phyloP scores from a whole-genome alignment of 495 filamentous ascomycete species.

The Penicillium bialowiezense region DNA sequence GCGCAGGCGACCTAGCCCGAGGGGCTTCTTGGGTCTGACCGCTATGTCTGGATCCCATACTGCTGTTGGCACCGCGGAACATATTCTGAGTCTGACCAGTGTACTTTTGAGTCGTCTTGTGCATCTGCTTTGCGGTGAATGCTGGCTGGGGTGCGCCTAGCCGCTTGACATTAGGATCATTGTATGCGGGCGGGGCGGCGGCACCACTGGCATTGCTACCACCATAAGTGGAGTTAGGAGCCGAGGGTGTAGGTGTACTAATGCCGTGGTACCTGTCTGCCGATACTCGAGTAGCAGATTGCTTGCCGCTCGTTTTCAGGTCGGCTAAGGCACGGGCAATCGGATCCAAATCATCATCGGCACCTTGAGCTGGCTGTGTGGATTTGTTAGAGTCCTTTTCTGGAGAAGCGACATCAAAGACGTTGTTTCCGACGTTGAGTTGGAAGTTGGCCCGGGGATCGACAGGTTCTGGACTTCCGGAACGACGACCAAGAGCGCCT shows the following conservation, averaged over 20 bases:
- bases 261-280: constrained; percentile 94
- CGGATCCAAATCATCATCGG: constrained; percentile 66
- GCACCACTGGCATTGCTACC: constrained; percentile 48
- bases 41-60: constrained; percentile 25
- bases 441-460: constrained; percentile 92
- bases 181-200: constrained; percentile 73
- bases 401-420: constrained; percentile 91
- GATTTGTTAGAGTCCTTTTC: constrained; percentile 48
- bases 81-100: constrained; percentile 78
- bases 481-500: constrained; percentile 23
- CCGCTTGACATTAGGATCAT: constrained; percentile 67
- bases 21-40: constrained; percentile 37
- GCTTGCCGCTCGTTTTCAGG: constrained; percentile 80
- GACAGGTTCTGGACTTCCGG: constrained; percentile 80
- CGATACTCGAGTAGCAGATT: constrained; percentile 73
- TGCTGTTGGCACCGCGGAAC: constrained; percentile 55
- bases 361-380: constrained; percentile 29
- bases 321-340: constrained; percentile 92
- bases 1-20: constrained; percentile 48
- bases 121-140: constrained; percentile 89
- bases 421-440: constrained; percentile 93
- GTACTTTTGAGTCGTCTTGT: constrained; percentile 85
- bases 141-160: constrained; percentile 90
- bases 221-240: constrained; percentile 58
- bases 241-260: constrained; percentile 60